phyloP scores from a whole-genome alignment of 495 filamentous ascomycete species.

The Hypoxylon perforatum region DNA sequence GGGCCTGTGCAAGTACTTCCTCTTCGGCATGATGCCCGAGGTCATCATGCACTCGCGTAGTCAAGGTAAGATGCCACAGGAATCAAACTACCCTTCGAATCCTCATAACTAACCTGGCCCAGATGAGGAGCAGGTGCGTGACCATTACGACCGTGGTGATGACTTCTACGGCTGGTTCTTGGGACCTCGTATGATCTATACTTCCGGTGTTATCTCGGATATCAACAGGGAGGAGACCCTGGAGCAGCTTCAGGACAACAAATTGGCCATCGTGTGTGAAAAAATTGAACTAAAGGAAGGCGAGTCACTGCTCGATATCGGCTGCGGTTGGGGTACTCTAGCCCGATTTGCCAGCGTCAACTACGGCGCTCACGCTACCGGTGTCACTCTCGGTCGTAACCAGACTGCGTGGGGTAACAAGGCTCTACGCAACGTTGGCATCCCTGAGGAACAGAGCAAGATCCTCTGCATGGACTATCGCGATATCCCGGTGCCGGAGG shows the following conservation, averaged over 20 bases:
- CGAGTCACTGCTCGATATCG: constrained; percentile 82
- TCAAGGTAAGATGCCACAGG: constrained; percentile 64
- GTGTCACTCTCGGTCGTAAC: constrained; percentile 83
- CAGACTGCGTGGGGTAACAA: constrained; percentile 86
- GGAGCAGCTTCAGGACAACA: constrained; percentile 91
- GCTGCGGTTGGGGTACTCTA: constrained; percentile 89
- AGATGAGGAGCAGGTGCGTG: constrained; percentile 90
- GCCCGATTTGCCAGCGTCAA: constrained; percentile 81
- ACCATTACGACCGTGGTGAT: constrained; percentile 88
- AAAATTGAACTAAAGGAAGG: constrained; percentile 80
- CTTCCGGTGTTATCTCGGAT: constrained; percentile 83
- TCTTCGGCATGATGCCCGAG: constrained; percentile 78
- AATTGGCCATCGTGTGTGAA: constrained; percentile 84
- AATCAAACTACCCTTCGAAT: not conserved
- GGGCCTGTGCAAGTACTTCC: constrained; percentile 73
- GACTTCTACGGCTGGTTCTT: constrained; percentile 93
- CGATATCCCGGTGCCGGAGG: constrained; percentile 76
- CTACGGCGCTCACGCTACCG: constrained; percentile 81
- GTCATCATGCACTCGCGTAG: constrained; percentile 81
- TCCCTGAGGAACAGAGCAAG: constrained; percentile 75
- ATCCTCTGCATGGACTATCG: constrained; percentile 88
- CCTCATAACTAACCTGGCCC: constrained; percentile 29
- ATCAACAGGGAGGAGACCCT: constrained; percentile 79
- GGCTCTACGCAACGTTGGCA: constrained; percentile 74
- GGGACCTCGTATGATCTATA: constrained; percentile 91